Evolutionary conservation across 192 early-diverging fungal species (phyloP).

Genomic region (Diversispora eburnea): DNA sequence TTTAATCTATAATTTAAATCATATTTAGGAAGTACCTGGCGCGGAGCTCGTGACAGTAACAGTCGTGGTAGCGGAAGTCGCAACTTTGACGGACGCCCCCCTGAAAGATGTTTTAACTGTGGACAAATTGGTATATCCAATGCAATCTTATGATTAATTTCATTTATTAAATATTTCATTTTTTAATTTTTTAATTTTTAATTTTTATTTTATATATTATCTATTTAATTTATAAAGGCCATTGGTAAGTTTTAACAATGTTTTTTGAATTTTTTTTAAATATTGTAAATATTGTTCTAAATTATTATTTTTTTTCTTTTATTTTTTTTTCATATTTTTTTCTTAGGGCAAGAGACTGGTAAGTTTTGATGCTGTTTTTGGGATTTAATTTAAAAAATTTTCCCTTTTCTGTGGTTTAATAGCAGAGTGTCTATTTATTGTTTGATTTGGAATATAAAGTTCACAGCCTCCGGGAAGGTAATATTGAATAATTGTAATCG

Average conservation of each 20-base stretch:
- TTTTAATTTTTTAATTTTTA: neutral
- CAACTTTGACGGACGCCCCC: neutral
- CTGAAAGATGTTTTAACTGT: constrained; percentile 24
- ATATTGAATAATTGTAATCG: neutral
- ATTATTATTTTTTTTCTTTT: neutral
- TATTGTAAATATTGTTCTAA: neutral
- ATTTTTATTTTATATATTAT: neutral
- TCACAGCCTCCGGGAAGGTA: constrained; percentile 12
- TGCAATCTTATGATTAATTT: neutral
- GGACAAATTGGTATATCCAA: constrained; percentile 16
- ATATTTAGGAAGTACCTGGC: constrained; percentile 13
- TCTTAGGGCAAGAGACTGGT: constrained; percentile 21
- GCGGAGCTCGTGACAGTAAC: neutral
- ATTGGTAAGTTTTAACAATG: constrained; percentile 13
- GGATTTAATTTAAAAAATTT: neutral
- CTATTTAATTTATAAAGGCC: neutral
- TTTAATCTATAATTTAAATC: neutral
- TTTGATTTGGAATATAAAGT: neutral
- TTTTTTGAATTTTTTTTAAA: neutral
- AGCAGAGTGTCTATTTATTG: neutral
- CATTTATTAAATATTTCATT: neutral
- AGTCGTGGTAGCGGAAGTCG: neutral
- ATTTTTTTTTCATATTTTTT: neutral
- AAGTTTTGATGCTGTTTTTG: neutral
- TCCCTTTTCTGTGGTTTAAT: neutral